Base-by-base conservation (phyloP, 257 asterid genomes). In the Coffea eugenioides region DNA sequence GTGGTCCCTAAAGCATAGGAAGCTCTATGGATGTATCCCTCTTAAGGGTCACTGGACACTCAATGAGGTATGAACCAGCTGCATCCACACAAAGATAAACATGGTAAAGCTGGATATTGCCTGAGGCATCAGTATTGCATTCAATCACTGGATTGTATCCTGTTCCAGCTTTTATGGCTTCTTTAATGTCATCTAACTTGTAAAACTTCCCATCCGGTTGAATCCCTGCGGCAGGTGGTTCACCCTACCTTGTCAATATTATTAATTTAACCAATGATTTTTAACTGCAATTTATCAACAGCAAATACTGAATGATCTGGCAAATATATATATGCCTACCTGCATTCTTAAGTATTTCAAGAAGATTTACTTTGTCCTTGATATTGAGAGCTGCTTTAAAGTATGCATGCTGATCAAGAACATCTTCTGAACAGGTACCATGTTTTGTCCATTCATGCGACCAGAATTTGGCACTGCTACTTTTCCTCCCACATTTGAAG, bases 321-420 rank as follows among this genome's bases (percentile, higher is more conserved):
- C 3, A 39, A 4, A 16, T 18, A 49, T 9, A 9, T 62, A 8
- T 57, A 9, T 57, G 21, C 65, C 20, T 54, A 77, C 86, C 81
- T 77, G 85, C 83, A 69, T 74, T 41, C 16, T 71, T 45, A 0
- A 85, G 86, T n/a, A 77, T 76, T 10, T 80, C 77, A 41, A 87
- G 87, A 66, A 87, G 84, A 64, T 85, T 49, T 23, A 79, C 70
- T 72, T 83, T 78, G 70, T 85, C 76, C 79, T 81, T 87, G 59
- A 85, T 74, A 18, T 41, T 54, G 1, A 85, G 85, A 78, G 85
- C 77, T 11, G 87, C 71, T 69, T 59, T 67, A 41, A 85, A 80
- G 45, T 87, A 81, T 23, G 78, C 52, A 77, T 85, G 90, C 79
- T 85, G 87, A 68, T 85, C 87, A 20, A 85, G 84, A 34, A 79